A percentile compares a stretch with the other conserved stretches of the same genome.
Conservation (phyloP, 139 green algal genomes). For the Picochlorum costavermella region DNA sequence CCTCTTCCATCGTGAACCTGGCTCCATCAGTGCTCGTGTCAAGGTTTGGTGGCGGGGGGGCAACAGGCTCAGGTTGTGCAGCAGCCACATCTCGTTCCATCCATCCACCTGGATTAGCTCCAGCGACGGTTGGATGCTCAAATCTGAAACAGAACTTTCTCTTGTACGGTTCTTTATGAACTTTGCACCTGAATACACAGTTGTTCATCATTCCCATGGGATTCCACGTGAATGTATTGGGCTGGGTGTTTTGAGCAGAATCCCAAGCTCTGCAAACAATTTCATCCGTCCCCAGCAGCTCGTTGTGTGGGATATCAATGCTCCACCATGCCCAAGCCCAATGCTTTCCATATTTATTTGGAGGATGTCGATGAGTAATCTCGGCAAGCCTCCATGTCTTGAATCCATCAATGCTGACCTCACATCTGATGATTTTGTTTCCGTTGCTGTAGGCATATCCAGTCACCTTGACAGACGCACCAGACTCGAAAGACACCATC, state of each 20-base stretch:
- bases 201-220: conserved; percentile 99
- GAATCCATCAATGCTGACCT: conserved; percentile 86
- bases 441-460: conserved; percentile 88
- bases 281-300: conserved; percentile 56
- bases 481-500: conserved; percentile 54
- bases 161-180: conserved; percentile 15
- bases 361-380: conserved; percentile 55
- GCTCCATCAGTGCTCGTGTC: neutral
- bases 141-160: conserved; percentile 46
- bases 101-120: conserved; percentile 42
- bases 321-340: conserved; percentile 60
- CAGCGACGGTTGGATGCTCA: conserved; percentile 64
- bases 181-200: conserved; percentile 54
- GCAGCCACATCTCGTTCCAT: conserved; percentile 30
- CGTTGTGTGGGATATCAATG: conserved; percentile 23
- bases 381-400: conserved; percentile 66
- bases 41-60: neutral
- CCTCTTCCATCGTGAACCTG: conserved; percentile 33
- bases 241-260: conserved; percentile 78
- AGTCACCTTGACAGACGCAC: conserved; percentile 39
- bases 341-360: conserved; percentile 70
- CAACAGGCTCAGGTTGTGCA: too few species aligned
- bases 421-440: conserved; percentile 80
- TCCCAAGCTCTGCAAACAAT: conserved; percentile 75
- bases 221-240: conserved; percentile 83